Base-by-base conservation (phyloP, 495 filamentous ascomycete species). In the Lophiotrema nucula region DNA sequence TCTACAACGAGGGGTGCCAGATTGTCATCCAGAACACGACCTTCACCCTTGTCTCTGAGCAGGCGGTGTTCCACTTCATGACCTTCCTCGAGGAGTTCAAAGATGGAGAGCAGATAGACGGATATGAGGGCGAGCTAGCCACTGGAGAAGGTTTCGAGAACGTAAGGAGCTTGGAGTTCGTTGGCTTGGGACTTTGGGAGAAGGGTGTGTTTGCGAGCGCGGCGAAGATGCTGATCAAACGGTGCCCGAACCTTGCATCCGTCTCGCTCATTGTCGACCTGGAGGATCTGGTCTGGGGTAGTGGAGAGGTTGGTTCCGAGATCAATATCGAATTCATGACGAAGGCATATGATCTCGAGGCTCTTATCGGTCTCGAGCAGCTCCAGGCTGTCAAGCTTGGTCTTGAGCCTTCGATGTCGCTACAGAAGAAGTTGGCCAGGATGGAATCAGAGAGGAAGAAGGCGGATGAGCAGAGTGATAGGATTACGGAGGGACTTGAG, bases 391-490 rank as follows among this genome's bases (percentile, higher is more conserved):
- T 57, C 3, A 41, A 25, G 28, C 33, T 57, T 43, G 15, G 1
- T 12, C 16, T 48, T 8, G 15, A 25, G 53, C 44, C 53, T 11
- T 49, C 41, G 4, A 57, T 57, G 53, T 27, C 53, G 23, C 18
- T 57, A 21, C 5, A 42, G 44, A 57, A 57, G 43, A 57, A 31
- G 42, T 10, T 55, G 39, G 26, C 35, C 6, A 3, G 19, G 2
- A 45, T 45, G 52, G 24, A 55, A 42, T 23, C 21, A 2, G 50
- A 53, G 37, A 15, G n/a, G 23, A 18, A 28, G 11, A 28, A 27
- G 25, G 25, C 5, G 2, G 11, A 22, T 28, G 2, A 53, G 6
- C 27, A 23, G 38, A 5, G 16, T 2, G 39, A 10, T 42, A n/a
- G n/a, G n/a, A n/a, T n/a, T n/a, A n/a, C n/a, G n/a, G 13, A 11